phyloP scores from a whole-genome alignment of 1,284 basidiomycete genomes.

The Sphaerobolus stellatus region DNA sequence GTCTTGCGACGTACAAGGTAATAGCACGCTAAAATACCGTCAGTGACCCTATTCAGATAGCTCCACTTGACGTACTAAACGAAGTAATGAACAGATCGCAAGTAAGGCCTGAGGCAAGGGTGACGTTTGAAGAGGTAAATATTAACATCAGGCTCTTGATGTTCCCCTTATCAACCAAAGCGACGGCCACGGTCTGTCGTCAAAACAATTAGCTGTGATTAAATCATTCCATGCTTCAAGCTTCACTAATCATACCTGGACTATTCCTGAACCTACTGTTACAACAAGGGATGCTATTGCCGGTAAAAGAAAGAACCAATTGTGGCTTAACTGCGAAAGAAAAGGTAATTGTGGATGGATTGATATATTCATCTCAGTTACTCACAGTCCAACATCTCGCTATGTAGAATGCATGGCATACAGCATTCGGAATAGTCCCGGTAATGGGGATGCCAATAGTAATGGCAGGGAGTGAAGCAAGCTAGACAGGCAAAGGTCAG shows the following conservation, averaged over 20 bases:
- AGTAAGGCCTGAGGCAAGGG: background rate
- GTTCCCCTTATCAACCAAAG: background rate
- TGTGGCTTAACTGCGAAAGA: background rate
- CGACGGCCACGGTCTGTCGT: background rate
- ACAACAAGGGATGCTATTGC: background rate
- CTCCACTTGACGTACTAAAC: slow-evolving; percentile 1
- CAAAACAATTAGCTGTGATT: background rate
- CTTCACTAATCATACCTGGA: background rate
- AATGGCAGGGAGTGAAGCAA: too few relatives aligned
- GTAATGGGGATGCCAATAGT: background rate
- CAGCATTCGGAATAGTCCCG: background rate
- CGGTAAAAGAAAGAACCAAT: slow-evolving; percentile 3
- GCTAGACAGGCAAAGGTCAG: too few relatives aligned
- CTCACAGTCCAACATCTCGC: background rate
- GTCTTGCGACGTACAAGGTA: background rate
- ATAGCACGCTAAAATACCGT: background rate
- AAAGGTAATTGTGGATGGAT: background rate
- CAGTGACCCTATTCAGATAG: too few relatives aligned
- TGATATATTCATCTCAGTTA: background rate
- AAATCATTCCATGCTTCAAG: too few relatives aligned
- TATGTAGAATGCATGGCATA: background rate
- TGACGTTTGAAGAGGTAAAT: background rate
- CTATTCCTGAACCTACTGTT: background rate
- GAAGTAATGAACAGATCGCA: slow-evolving; percentile 1
- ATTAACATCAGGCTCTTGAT: background rate